phyloP scores from a whole-genome alignment of 2,329 filamentous ascomycete species.

The Neophaeococcomyces aloes region DNA sequence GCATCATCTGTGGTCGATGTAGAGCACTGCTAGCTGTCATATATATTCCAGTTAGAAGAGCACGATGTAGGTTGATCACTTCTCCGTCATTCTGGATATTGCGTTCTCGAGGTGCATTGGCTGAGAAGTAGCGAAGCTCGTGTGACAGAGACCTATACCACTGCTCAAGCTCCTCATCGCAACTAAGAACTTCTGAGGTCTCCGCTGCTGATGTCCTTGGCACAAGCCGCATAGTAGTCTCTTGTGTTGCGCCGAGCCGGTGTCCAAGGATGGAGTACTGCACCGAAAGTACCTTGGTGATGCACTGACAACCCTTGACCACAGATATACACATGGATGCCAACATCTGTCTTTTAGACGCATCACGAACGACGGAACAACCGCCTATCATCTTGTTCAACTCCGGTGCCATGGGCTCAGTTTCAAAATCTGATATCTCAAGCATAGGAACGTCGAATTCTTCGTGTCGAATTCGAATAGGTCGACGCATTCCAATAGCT shows the following conservation, averaged over 20 bases:
- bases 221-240: constrained; percentile 77
- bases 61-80: constrained; percentile 58
- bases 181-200: constrained; percentile 64
- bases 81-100: constrained; percentile 47
- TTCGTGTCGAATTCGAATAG: constrained; percentile 82
- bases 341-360: constrained; percentile 63
- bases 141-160: constrained; percentile 66
- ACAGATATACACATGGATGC: constrained; percentile 87
- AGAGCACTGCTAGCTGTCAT: constrained; percentile 84
- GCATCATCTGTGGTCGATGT: constrained; percentile 81
- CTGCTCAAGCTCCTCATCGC: constrained; percentile 65
- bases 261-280: constrained; percentile 88
- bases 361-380: constrained; percentile 61
- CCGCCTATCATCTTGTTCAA: constrained; percentile 58
- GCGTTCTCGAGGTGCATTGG: constrained; percentile 42
- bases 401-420: constrained; percentile 54
- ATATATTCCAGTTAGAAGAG: constrained; percentile 88
- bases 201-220: constrained; percentile 82
- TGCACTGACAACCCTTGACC: constrained; percentile 76
- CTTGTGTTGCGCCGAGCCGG: constrained; percentile 60
- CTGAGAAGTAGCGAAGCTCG: constrained; percentile 54
- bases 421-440: constrained; percentile 72
- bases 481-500: constrained; percentile 83
- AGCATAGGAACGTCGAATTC: constrained; percentile 93
- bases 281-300: constrained; percentile 77